Base-by-base conservation (phyloP, 352 stramenopile genomes). In the Phytopythium vexans region DNA sequence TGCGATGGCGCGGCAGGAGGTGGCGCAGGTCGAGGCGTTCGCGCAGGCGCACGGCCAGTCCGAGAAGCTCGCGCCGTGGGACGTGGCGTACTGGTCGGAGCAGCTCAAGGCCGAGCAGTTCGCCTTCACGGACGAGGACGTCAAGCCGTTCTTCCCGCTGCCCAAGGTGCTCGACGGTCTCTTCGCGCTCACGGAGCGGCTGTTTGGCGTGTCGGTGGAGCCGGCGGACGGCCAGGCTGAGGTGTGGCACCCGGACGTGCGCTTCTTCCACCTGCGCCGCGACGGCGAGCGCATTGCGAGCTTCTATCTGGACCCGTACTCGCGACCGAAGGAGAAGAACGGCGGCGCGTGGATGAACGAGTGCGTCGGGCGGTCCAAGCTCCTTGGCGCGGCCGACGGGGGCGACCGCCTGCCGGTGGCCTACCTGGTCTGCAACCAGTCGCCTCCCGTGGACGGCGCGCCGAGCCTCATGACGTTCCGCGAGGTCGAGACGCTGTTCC, bases 361-460 rank as follows among this genome's bases (percentile, higher is more conserved):
- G 40, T 99, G 95, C 52, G 81, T 98, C 41, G 95, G 97, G 31
- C 97, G 97, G 49, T 97, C 80, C 37, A 77, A 89, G 16, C 77
- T 97, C 34, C 67, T 98, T 16, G 82, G 82, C 1, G 64, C 64
- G 3, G 50, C 62, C 15, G 76, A 78, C 35, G 72, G 88, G 14
- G 66, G 67, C 16, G 68, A 84, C 39, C 82, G 81, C n/a, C 80
- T 95, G 54, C 96, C 97, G 1, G 96, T 99, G 12, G 97, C 96
- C 16, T 99, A 99, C 66, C 74, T 99, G 50, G 98, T 97, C 42
- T 99, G 96, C 69, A 99, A 99, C 69, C 95, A 97, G 56, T 97
- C 89, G 35, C 95, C 96, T 21, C 97, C 76, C 0, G 86, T 91
- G 41, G 94, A 81, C 35, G 79, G 97, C 15, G 97, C 86, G 59